Conservation (phyloP, 2,329 filamentous ascomycete species). For the Chalaropsis thielavioides region DNA sequence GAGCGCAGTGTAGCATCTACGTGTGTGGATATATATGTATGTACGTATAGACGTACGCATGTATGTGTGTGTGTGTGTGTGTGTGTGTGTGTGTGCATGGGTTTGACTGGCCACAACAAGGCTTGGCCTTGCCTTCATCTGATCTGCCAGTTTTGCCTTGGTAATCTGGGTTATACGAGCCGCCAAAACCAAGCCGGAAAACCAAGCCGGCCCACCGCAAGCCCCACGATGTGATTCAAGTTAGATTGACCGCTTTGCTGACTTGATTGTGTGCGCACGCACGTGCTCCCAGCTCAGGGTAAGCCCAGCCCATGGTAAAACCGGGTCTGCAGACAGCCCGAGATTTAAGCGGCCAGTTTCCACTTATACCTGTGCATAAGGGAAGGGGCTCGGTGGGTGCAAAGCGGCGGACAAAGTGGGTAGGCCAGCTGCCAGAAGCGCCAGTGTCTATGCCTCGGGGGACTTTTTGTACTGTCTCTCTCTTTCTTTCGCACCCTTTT, state of each 20-base stretch:
- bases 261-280: background rate
- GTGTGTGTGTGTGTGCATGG: no score
- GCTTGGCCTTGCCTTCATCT: background rate
- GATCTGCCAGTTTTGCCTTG: conserved; percentile 5
- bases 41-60: no score
- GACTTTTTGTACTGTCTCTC: no score
- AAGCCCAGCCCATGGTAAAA: background rate
- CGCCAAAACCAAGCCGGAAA: background rate
- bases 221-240: background rate
- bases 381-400: no score
- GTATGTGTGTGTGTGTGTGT: no score
- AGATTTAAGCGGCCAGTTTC: background rate
- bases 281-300: background rate
- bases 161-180: background rate
- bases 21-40: no score
- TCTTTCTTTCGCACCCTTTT: no score
- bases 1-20: no score
- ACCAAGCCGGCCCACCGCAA: background rate
- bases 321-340: background rate
- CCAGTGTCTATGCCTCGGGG: no score
- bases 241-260: background rate
- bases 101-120: background rate
- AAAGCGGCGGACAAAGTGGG: no score
- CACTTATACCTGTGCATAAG: no score
- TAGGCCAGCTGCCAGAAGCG: no score